These are phyloP conservation scores for Sequoiadendron giganteum DNA, from an alignment of 75 land plant species.

Conservation along the genomic window DNA sequence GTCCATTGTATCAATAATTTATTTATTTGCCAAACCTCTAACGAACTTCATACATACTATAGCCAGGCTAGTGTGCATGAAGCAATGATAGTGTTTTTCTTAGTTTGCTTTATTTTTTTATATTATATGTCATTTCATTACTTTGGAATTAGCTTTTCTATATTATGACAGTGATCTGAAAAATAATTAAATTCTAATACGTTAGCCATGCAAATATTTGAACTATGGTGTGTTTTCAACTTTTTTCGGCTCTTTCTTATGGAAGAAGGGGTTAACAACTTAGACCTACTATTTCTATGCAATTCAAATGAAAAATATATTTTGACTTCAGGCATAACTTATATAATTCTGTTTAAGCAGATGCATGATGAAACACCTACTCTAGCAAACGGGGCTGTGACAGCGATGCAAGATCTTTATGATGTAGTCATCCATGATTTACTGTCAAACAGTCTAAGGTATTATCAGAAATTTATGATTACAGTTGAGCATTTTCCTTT, in stretches of 20 bases:
- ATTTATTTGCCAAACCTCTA: background rate
- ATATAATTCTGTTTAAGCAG: constrained; percentile 28
- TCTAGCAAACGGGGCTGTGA: constrained; percentile 61
- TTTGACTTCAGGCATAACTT: background rate
- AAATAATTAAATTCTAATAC: background rate
- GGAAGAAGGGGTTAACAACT: background rate
- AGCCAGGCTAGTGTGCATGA: background rate
- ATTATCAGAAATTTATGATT: background rate
- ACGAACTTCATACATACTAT: background rate
- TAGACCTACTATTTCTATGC: too few species aligned
- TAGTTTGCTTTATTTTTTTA: background rate
- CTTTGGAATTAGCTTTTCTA: background rate
- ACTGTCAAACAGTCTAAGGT: constrained; percentile 62
- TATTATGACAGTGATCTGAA: background rate
- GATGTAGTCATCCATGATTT: constrained; percentile 93
- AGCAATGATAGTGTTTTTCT: background rate
- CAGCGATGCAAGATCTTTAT: constrained; percentile 66
- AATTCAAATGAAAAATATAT: background rate
- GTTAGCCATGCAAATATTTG: background rate
- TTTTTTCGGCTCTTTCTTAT: background rate
- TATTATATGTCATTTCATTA: background rate
- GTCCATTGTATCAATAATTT: background rate
- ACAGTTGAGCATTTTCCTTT: background rate
- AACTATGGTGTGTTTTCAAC: background rate
- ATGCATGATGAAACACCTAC: constrained; percentile 55